phyloP scores from a whole-genome alignment of 305 asterid genomes.

The Rubia peregrina region DNA sequence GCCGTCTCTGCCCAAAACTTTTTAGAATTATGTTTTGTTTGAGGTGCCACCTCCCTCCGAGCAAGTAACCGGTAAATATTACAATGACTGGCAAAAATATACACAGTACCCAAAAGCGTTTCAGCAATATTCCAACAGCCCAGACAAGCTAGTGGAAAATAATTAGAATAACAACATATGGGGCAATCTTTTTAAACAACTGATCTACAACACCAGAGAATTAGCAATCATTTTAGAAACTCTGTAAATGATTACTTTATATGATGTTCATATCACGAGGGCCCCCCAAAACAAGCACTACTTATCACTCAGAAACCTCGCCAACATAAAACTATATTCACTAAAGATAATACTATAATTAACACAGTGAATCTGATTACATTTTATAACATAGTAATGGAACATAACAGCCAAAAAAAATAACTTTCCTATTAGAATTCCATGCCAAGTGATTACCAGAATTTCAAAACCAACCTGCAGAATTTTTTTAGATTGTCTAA shows the following conservation, averaged over 20 bases:
- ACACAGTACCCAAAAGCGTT: constrained; percentile 11
- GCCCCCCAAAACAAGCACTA: background rate
- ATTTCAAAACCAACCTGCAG: background rate
- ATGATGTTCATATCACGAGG: background rate
- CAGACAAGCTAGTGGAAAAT: constrained; percentile 5
- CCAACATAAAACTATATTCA: background rate
- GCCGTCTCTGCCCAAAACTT: constrained; percentile 63
- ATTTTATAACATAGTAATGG: background rate
- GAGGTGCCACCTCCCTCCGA: constrained; percentile 80
- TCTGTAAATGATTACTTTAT: background rate
- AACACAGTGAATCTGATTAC: background rate
- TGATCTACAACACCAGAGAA: background rate
- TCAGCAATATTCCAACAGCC: constrained; percentile 7
- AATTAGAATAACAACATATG: background rate
- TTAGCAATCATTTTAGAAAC: background rate
- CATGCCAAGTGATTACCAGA: background rate
- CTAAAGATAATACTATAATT: background rate
- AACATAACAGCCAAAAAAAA: background rate
- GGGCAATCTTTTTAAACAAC: background rate
- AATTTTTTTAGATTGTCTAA: background rate
- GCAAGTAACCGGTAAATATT: constrained; percentile 63
- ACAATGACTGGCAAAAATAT: constrained; percentile 37
- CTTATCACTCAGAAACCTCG: background rate
- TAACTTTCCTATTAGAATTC: background rate
- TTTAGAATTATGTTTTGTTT: constrained; percentile 52